A percentile compares a stretch with the other conserved stretches of the same genome.
phyloP scores from a whole-genome alignment of 1,284 basidiomycete genomes.

The Dichomitus squalens region DNA sequence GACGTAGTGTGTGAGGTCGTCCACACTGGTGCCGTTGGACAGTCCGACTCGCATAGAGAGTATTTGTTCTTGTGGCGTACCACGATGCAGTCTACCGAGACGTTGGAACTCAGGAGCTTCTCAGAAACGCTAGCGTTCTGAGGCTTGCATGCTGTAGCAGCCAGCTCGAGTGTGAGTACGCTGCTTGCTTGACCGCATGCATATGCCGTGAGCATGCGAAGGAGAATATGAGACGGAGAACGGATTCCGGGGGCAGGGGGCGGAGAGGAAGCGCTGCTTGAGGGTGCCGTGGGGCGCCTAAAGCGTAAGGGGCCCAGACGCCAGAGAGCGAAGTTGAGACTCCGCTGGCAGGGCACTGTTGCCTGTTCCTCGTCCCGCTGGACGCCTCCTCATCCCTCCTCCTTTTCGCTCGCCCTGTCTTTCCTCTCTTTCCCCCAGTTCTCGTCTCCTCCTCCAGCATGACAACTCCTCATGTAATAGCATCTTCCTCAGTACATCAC shows the following conservation, averaged over 20 bases:
- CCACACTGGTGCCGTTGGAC: neutral
- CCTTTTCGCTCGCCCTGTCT: slow-evolving; percentile 32
- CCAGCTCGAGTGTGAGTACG: too few species aligned
- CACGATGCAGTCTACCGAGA: neutral
- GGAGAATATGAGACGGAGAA: too few species aligned
- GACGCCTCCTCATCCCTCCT: slow-evolving; percentile 33
- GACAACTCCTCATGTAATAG: slow-evolving; percentile 79
- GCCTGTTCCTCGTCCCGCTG: slow-evolving; percentile 24
- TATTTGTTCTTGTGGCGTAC: neutral
- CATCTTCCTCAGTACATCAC: slow-evolving; percentile 68
- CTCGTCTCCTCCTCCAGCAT: slow-evolving; percentile 41
- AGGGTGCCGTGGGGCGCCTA: too few species aligned
- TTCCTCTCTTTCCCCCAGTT: slow-evolving; percentile 31
- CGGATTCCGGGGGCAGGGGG: too few species aligned
- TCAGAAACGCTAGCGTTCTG: too few species aligned
- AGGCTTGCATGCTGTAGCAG: too few species aligned
- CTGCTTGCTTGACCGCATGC: too few species aligned
- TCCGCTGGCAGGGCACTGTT: slow-evolving; percentile 25
- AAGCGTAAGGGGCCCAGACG: neutral
- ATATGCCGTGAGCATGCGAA: too few species aligned
- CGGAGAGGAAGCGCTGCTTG: too few species aligned
- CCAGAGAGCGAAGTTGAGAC: slow-evolving; percentile 23
- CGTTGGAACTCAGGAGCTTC: neutral
- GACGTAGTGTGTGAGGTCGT: neutral
- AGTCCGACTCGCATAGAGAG: too few species aligned